Percentiles rank a stretch among this genome's conserved stretches.
phyloP scores from a whole-genome alignment of 192 early-diverging fungal genomes.

The Thamnidium elegans region DNA sequence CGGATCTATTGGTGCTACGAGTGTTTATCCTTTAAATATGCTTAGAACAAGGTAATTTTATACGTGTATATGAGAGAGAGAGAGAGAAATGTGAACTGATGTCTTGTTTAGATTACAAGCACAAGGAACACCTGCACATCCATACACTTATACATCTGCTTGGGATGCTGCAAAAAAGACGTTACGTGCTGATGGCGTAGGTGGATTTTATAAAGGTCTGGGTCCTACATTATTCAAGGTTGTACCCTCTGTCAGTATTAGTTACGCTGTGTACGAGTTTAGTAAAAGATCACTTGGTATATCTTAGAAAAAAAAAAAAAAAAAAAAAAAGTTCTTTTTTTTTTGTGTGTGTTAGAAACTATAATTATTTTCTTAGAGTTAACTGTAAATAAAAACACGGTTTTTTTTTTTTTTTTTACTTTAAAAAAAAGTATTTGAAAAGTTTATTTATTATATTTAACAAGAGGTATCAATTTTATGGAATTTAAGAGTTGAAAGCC shows the following conservation, averaged over 20 bases:
- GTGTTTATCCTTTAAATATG: slow-evolving; percentile 73
- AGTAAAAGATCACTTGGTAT: slow-evolving; percentile 47
- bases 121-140: slow-evolving; percentile 74
- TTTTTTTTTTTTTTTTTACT: too few species aligned
- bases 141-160: slow-evolving; percentile 59
- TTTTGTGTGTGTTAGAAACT: too few species aligned
- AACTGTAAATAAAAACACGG: too few species aligned
- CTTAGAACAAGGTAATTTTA: slow-evolving; percentile 64
- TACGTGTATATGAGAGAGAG: background rate
- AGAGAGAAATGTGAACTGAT: background rate
- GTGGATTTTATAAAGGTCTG: slow-evolving; percentile 76
- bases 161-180: slow-evolving; percentile 64
- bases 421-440: too few species aligned
- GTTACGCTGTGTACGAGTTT: slow-evolving; percentile 69
- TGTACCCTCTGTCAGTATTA: slow-evolving; percentile 73
- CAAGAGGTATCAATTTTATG: background rate
- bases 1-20: slow-evolving; percentile 61
- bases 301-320: slow-evolving; percentile 28
- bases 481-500: background rate
- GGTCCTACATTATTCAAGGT: slow-evolving; percentile 72
- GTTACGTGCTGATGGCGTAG: slow-evolving; percentile 55
- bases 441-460: too few species aligned
- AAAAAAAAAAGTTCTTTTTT: too few species aligned
- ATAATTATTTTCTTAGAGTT: too few species aligned
- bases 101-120: slow-evolving; percentile 61